A percentile compares a stretch with the other conserved stretches of the same genome.
Evolutionary conservation across 495 filamentous ascomycete genomes (phyloP).

Genomic region (Neurospora sp.): DNA sequence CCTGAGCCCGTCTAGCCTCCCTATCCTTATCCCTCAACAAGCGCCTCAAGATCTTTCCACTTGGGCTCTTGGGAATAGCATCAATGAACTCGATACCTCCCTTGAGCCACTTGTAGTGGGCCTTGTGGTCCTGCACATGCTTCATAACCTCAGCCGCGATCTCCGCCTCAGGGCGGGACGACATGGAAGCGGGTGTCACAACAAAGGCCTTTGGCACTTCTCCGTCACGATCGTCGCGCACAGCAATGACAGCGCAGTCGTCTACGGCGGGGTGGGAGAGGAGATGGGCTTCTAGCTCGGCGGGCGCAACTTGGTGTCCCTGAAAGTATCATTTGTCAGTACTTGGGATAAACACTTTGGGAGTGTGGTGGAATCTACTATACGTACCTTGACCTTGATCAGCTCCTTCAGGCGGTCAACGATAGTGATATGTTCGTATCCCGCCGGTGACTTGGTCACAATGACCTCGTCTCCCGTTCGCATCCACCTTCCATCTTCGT

Average conservation of each 20-base stretch:
- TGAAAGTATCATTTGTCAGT: conserved; percentile 17
- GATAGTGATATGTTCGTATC: conserved; percentile 71
- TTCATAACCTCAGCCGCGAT: conserved; percentile 56
- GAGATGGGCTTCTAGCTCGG: conserved; percentile 82
- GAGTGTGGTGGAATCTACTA: not conserved
- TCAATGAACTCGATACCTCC: conserved; percentile 74
- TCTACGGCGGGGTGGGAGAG: conserved; percentile 71
- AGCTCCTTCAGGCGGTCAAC: conserved; percentile 89
- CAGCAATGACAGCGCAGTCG: conserved; percentile 76
- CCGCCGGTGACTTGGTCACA: conserved; percentile 49
- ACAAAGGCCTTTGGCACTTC: conserved; percentile 86
- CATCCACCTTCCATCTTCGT: conserved; percentile 67
- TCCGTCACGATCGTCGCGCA: conserved; percentile 64
- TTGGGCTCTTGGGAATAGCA: conserved; percentile 77
- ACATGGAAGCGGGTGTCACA: conserved; percentile 56
- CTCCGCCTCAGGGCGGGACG: conserved; percentile 42
- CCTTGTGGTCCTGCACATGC: conserved; percentile 75
- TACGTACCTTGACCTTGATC: conserved; percentile 79
- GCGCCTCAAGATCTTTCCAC: conserved; percentile 82
- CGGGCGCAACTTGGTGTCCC: conserved; percentile 86
- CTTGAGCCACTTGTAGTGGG: conserved; percentile 80
- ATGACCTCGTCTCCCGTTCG: conserved; percentile 79
- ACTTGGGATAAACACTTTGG: not conserved
- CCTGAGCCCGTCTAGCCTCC: conserved; percentile 53
- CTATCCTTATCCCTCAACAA: conserved; percentile 73